Conservation (phyloP, 2,329 filamentous ascomycete genomes). For the Fusarium euwallaceae region DNA sequence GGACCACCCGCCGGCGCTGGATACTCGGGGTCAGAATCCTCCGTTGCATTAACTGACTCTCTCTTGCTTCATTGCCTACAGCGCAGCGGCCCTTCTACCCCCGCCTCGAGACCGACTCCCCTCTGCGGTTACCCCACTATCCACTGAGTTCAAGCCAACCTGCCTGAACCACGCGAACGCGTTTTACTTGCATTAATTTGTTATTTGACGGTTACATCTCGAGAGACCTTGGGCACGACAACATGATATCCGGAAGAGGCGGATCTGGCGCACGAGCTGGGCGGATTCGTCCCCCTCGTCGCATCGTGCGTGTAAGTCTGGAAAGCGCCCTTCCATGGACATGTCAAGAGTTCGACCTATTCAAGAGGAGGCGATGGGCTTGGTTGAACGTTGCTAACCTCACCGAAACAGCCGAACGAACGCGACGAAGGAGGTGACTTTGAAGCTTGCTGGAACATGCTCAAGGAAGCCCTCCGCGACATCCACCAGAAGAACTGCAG, state of each 20-base stretch:
- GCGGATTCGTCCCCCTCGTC: conserved; percentile 60
- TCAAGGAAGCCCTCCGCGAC: conserved; percentile 82
- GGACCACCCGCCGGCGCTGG: conserved; percentile 24
- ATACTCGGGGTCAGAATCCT: conserved; percentile 25
- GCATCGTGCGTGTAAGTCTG: conserved; percentile 57
- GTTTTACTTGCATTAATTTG: background rate
- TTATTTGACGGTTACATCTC: background rate
- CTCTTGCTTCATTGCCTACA: background rate
- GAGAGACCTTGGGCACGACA: conserved; percentile 1
- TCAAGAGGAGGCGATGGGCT: background rate
- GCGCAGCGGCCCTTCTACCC: conserved; percentile 9
- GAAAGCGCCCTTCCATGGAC: background rate
- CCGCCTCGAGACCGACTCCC: conserved; percentile 28
- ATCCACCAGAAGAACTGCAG: conserved; percentile 96
- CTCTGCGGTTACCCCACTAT: conserved; percentile 38
- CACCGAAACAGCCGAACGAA: conserved; percentile 48
- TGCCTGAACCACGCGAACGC: conserved; percentile 10
- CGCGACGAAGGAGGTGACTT: conserved; percentile 78
- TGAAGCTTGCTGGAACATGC: conserved; percentile 84
- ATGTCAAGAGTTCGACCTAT: background rate
- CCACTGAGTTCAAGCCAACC: conserved; percentile 8
- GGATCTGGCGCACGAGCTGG: conserved; percentile 55
- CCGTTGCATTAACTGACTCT: background rate
- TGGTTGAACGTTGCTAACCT: conserved; percentile 40
- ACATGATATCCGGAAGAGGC: conserved; percentile 66